Evolutionary conservation across 257 asterid species (phyloP).

Genomic region (Sherardia arvensis): DNA sequence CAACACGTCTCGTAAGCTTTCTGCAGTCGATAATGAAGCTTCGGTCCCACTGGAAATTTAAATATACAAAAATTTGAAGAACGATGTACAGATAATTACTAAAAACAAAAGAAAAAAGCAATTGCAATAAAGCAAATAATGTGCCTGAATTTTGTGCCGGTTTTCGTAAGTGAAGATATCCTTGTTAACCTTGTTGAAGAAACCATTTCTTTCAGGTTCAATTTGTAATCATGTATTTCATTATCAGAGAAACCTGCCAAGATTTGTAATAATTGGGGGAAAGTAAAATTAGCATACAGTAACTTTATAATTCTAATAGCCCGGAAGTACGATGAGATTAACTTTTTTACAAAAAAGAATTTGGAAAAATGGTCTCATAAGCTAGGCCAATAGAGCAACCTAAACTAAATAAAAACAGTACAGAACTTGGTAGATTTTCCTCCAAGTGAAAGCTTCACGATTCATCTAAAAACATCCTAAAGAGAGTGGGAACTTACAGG

Average conservation of each 20-base stretch:
- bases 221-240: constrained; percentile 44
- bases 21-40: constrained; percentile 43
- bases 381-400: not conserved
- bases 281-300: constrained; percentile 13
- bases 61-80: not conserved
- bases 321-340: not conserved
- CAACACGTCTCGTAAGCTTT: constrained; percentile 33
- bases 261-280: not conserved
- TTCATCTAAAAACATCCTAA: not conserved
- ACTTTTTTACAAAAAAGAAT: not conserved
- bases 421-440: not conserved
- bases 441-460: too few species aligned
- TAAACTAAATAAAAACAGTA: not conserved
- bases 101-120: not conserved
- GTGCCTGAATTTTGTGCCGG: constrained; percentile 73
- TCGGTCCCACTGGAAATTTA: constrained; percentile 58
- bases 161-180: constrained; percentile 49
- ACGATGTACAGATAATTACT: constrained; percentile 2
- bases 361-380: not conserved
- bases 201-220: constrained; percentile 41
- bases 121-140: constrained; percentile 13
- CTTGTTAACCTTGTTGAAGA: constrained; percentile 43
- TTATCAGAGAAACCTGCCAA: constrained; percentile 51
- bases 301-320: constrained; percentile 2
- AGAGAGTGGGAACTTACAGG: constrained; percentile 44